These are phyloP conservation scores for Rhododendron williamsianum DNA, from an alignment of 148 eudicot genomes.

Conservation along the genomic window DNA sequence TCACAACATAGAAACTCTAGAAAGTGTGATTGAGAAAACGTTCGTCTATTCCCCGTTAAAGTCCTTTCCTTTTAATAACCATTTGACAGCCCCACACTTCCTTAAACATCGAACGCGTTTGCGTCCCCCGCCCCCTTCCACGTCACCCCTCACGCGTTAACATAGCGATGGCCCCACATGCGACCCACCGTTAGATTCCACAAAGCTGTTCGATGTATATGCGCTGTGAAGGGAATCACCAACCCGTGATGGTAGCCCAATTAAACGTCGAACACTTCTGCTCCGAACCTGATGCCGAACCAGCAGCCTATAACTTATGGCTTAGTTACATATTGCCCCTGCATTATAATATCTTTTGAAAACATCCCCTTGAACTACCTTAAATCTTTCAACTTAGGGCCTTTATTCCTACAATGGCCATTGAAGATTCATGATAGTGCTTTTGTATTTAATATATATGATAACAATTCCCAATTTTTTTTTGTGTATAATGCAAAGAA, in stretches of 20 bases:
- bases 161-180: neutral
- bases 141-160: neutral
- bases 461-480: too few relatives aligned
- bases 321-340: neutral
- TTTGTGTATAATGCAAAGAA: neutral
- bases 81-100: neutral
- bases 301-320: neutral
- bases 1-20: too few relatives aligned
- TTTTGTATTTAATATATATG: too few relatives aligned
- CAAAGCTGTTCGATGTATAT: neutral
- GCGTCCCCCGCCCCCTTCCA: neutral
- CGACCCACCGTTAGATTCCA: neutral
- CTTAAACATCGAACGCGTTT: neutral
- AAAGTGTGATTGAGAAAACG: neutral
- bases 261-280: slow-evolving; percentile 4
- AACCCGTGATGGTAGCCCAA: neutral
- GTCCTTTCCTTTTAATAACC: neutral
- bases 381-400: neutral
- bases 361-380: neutral
- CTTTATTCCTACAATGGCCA: neutral
- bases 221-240: neutral
- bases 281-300: slow-evolving; percentile 7
- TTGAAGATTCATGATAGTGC: neutral
- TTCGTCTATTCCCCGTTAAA: neutral
- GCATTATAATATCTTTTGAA: neutral